Conservation (phyloP, 768 basidiomycete species). For the Wakefieldia striispora region DNA sequence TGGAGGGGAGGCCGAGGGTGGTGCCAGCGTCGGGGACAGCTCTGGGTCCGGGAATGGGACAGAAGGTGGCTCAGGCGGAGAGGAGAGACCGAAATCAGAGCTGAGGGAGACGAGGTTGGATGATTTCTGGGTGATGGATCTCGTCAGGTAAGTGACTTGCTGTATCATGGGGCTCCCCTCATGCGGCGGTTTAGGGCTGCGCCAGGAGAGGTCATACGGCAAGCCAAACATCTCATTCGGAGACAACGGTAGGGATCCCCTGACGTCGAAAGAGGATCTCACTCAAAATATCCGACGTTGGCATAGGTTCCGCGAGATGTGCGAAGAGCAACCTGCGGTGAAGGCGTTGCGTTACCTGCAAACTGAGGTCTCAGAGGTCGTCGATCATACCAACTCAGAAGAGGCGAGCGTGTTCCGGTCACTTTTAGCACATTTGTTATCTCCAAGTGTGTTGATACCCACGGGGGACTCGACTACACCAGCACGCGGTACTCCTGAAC, state of each 20-base stretch:
- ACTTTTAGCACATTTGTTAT: conserved; percentile 62
- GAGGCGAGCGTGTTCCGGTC: conserved; percentile 65
- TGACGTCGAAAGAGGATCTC: not conserved
- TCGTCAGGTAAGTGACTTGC: conserved; percentile 50
- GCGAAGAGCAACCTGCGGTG: conserved; percentile 53
- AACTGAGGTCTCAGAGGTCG: conserved; percentile 64
- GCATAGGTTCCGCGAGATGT: conserved; percentile 78
- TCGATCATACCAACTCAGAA: conserved; percentile 61
- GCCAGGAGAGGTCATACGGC: conserved; percentile 60
- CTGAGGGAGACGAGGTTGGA: conserved; percentile 52
- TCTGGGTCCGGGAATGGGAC: conserved; percentile 2
- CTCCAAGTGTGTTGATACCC: conserved; percentile 27
- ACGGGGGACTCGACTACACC: not conserved
- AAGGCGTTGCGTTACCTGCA: conserved; percentile 73
- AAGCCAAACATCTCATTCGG: conserved; percentile 61
- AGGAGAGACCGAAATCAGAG: conserved; percentile 2
- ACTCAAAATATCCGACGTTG: not conserved
- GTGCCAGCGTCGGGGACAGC: not conserved
- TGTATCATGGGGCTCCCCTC: not conserved
- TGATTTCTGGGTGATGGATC: conserved; percentile 76
- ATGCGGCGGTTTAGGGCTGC: conserved; percentile 44
- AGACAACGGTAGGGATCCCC: conserved; percentile 60
- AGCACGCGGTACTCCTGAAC: conserved; percentile 17
- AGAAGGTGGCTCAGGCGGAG: conserved; percentile 14
- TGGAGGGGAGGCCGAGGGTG: not conserved